Evolutionary conservation across 2,329 filamentous ascomycete species (phyloP).

Genomic region (Lasiodiplodia sp.): DNA sequence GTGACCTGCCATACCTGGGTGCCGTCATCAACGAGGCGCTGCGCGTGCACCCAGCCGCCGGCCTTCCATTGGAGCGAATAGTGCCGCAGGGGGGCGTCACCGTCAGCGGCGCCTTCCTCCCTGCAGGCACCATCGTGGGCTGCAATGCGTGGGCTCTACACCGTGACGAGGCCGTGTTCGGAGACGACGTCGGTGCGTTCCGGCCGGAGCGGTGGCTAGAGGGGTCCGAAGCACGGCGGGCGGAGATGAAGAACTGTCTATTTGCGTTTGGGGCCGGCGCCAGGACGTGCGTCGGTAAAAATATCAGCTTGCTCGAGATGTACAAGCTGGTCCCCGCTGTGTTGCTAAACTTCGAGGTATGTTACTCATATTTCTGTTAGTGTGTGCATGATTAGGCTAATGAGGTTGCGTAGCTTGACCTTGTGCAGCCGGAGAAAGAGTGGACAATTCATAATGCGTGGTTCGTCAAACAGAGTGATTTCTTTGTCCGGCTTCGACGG

Average conservation of each 20-base stretch:
- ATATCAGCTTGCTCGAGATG: conserved; percentile 47
- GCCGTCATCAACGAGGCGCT: conserved; percentile 61
- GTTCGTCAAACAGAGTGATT: conserved; percentile 25
- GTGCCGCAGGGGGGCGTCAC: conserved; percentile 52
- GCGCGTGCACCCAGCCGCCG: conserved; percentile 58
- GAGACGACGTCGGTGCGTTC: conserved; percentile 10
- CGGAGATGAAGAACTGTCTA: conserved; percentile 42
- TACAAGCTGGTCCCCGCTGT: conserved; percentile 45
- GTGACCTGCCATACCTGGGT: conserved; percentile 52
- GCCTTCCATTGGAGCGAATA: conserved; percentile 58
- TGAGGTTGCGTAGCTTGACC: neutral
- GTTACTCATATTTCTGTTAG: neutral
- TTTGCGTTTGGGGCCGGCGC: conserved; percentile 49
- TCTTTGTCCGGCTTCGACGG: neutral
- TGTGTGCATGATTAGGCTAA: neutral
- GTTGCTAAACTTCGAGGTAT: conserved; percentile 38
- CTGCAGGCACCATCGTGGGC: conserved; percentile 19
- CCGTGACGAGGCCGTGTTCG: conserved; percentile 13
- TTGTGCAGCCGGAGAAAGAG: conserved; percentile 16
- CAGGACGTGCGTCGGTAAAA: conserved; percentile 45
- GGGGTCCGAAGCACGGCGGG: conserved; percentile 37
- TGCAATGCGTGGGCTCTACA: conserved; percentile 25
- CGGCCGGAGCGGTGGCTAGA: conserved; percentile 25
- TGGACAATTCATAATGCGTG: conserved; percentile 29
- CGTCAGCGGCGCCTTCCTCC: conserved; percentile 18